phyloP scores from a whole-genome alignment of 2,329 filamentous ascomycete species.

The Immersiporthe knoxdaviesiana region DNA sequence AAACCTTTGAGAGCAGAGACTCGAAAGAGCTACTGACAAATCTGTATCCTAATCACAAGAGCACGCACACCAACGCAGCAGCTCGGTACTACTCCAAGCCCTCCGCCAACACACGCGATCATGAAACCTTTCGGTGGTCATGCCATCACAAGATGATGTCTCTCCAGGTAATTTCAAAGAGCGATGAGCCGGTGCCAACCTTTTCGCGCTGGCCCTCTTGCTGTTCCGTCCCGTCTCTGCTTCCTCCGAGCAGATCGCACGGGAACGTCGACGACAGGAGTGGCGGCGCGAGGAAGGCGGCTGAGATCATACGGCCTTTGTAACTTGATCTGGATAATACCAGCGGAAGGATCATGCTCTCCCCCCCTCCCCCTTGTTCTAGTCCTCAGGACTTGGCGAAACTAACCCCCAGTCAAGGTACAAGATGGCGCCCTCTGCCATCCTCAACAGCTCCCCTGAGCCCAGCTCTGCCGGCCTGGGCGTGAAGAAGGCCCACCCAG shows the following conservation, averaged over 20 bases:
- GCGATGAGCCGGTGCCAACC: slow-evolving; percentile 42
- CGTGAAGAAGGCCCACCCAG: slow-evolving; percentile 46
- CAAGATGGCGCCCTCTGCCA: slow-evolving; percentile 78
- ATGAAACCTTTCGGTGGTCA: slow-evolving; percentile 30
- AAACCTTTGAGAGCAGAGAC: neutral
- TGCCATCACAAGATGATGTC: slow-evolving; percentile 32
- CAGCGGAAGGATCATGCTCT: slow-evolving; percentile 97
- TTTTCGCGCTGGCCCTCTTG: slow-evolving; percentile 16
- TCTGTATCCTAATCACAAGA: neutral
- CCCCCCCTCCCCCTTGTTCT: slow-evolving; percentile 44
- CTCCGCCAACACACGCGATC: slow-evolving; percentile 17
- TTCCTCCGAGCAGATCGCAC: neutral
- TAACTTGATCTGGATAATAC: slow-evolving; percentile 41
- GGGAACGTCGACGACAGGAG: neutral
- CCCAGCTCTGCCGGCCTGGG: slow-evolving; percentile 36
- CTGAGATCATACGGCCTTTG: slow-evolving; percentile 45
- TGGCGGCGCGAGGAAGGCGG: slow-evolving; percentile 32
- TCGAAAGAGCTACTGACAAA: slow-evolving; percentile 16
- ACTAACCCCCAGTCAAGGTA: slow-evolving; percentile 37
- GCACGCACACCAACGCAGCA: slow-evolving; percentile 4
- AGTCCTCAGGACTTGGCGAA: slow-evolving; percentile 45
- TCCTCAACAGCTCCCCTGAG: slow-evolving; percentile 58
- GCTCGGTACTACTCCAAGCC: slow-evolving; percentile 25
- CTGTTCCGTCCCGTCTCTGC: neutral
- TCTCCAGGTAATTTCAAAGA: slow-evolving; percentile 40